Evolutionary conservation across 2,329 filamentous ascomycete species (phyloP).

Genomic region (Arachnopeziza araneosa): DNA sequence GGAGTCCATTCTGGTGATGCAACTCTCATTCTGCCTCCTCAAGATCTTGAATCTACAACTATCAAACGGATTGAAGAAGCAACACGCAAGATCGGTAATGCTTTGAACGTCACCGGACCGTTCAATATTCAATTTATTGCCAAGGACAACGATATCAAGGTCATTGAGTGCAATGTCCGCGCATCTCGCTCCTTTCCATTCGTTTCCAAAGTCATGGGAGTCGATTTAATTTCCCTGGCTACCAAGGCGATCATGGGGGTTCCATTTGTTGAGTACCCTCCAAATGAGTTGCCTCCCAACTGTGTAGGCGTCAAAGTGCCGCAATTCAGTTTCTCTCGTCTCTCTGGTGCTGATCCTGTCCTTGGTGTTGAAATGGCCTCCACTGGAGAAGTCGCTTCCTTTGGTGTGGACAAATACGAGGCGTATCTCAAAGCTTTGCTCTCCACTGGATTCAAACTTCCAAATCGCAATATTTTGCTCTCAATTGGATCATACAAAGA

Average conservation of each 20-base stretch:
- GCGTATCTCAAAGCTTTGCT: conserved; percentile 95
- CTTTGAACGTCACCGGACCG: conserved; percentile 91
- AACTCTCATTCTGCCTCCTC: conserved; percentile 88
- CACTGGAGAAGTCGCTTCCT: conserved; percentile 95
- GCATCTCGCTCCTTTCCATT: conserved; percentile 97
- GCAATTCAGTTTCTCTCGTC: conserved; percentile 96
- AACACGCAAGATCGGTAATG: conserved; percentile 88
- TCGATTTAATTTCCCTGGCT: conserved; percentile 96
- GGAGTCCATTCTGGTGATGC: conserved; percentile 98
- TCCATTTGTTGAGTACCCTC: conserved; percentile 77
- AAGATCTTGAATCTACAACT: conserved; percentile 85
- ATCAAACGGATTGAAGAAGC: conserved; percentile 90
- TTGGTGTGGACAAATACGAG: conserved; percentile 93
- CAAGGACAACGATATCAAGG: conserved; percentile 99
- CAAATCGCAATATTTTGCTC: conserved; percentile 89
- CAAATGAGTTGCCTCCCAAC: conserved; percentile 66
- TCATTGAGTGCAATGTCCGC: conserved; percentile 97
- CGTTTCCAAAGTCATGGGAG: conserved; percentile 96
- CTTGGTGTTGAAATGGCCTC: conserved; percentile 99
- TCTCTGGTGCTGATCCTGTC: conserved; percentile 93
- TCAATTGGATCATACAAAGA: conserved; percentile 98
- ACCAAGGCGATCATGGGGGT: conserved; percentile 92
- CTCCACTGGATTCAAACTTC: conserved; percentile 92
- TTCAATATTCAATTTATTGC: conserved; percentile 99
- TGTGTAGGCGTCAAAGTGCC: conserved; percentile 97